Evolutionary conservation across 371 early-diverging fungal genomes (phyloP), one percentile per base, ranked within the genome.

Genomic region (Globomyces sp.): DNA sequence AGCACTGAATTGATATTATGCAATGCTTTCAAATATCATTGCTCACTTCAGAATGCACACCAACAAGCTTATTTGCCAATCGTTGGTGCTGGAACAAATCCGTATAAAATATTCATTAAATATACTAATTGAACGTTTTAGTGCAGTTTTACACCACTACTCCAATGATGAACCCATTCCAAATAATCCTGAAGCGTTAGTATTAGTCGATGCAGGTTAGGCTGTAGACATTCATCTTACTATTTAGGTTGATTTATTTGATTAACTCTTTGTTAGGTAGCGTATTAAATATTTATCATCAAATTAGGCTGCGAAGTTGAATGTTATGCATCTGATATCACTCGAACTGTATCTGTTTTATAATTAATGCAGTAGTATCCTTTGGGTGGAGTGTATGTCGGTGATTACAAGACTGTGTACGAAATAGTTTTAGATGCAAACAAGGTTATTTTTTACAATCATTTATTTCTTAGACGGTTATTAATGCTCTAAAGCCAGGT

Each of bases 291-390:
- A 24, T 24, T 24, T 24, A 24, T 24, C 24, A 24, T 24, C 24
- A 24, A 24, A 24, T 24, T 24, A 24, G 24, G 24, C 24, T 24
- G 24, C 24, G 24, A 24, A 55, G 55, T 55, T 13, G 55, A 55
- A 39, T 39, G 40, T 37, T 55, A 55, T 37, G 55, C 55, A 5
- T 55, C 55, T 13, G 45, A 50, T 39, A 55, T 55, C 40, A 55
- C 45, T 11, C n/a, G 58, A 58, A 58, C 58, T 11, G 47, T 94
- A 96, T 75, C 92, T 93, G 46, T 85, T 89, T 11, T 95, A 96
- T 65, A 93, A 24, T 24, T 96, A 71, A 96, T 95, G 2, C 86
- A 94, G 40, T 87, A 88, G 45, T 96, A 87, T 85, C 96, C 96
- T 2, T 84, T 90, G 40, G 90, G 88, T 52, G 90, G 91, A 39